Conservation (phyloP, 2,329 filamentous ascomycete species). For the Exserohilum rostratum region DNA sequence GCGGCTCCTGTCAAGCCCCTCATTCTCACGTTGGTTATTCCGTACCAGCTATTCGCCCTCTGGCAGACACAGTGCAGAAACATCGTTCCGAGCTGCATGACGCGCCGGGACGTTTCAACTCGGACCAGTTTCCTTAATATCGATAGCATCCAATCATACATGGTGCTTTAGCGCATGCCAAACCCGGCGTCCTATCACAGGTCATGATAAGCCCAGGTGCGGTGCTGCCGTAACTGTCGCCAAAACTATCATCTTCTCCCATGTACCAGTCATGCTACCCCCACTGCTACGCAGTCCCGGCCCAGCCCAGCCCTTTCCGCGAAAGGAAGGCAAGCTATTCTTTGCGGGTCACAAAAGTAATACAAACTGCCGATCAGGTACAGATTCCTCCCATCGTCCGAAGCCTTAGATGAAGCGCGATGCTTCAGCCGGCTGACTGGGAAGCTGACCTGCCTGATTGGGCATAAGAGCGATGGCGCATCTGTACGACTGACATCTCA, state of each 20-base stretch:
- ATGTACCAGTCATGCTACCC: constrained; percentile 19
- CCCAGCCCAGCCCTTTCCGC: constrained; percentile 28
- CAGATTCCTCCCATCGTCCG: constrained; percentile 9
- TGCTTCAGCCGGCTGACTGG: constrained; percentile 23
- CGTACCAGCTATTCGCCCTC: constrained; percentile 29
- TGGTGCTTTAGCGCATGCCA: constrained; percentile 22
- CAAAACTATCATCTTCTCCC: constrained; percentile 24
- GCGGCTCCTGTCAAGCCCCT: background rate
- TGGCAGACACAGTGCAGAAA: constrained; percentile 15
- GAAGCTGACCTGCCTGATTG: constrained; percentile 34
- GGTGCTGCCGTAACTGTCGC: constrained; percentile 15
- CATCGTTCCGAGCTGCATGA: constrained; percentile 26
- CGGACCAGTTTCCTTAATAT: constrained; percentile 23
- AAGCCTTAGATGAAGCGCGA: constrained; percentile 24
- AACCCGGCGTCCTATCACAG: constrained; percentile 33
- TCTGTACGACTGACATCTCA: constrained; percentile 3
- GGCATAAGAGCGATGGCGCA: constrained; percentile 28
- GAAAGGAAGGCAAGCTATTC: constrained; percentile 35
- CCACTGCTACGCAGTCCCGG: constrained; percentile 25
- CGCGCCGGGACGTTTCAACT: constrained; percentile 16
- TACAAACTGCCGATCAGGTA: constrained; percentile 29
- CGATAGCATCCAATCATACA: constrained; percentile 30
- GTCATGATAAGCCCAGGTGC: constrained; percentile 38
- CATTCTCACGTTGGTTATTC: constrained; percentile 27
- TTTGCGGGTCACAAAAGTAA: constrained; percentile 6